These are phyloP conservation scores for Lathyrus sativus DNA, from an alignment of 306 rosid genomes.

Conservation along the genomic window DNA sequence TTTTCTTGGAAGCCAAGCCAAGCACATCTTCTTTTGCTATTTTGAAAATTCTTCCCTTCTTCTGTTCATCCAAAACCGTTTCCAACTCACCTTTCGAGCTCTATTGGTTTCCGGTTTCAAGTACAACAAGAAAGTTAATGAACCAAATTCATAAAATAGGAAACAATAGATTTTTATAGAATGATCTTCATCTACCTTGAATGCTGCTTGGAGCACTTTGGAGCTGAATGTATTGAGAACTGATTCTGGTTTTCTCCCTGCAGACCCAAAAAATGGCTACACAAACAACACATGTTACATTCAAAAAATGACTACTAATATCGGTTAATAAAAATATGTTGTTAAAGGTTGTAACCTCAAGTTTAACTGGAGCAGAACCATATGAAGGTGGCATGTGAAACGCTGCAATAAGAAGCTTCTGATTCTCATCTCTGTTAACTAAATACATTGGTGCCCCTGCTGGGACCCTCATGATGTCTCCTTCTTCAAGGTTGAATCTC, in stretches of 20 bases:
- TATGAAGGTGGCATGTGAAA: slow-evolving; percentile 41
- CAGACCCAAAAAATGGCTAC: slow-evolving; percentile 55
- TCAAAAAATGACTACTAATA: not conserved
- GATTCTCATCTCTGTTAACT: slow-evolving; percentile 61
- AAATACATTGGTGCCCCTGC: slow-evolving; percentile 60
- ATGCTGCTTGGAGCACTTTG: slow-evolving; percentile 62
- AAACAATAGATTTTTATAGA: not conserved
- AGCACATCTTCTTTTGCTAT: slow-evolving; percentile 50
- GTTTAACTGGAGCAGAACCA: slow-evolving; percentile 47
- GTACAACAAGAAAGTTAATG: not conserved
- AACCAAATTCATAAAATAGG: not conserved
- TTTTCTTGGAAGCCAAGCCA: slow-evolving; percentile 32
- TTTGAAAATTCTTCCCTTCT: slow-evolving; percentile 50
- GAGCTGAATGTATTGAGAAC: slow-evolving; percentile 65
- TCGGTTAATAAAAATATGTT: not conserved
- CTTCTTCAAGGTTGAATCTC: slow-evolving; percentile 53
- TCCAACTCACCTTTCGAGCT: slow-evolving; percentile 38
- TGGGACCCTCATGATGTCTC: slow-evolving; percentile 57
- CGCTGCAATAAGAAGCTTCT: slow-evolving; percentile 51
- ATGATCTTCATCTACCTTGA: slow-evolving; percentile 39
- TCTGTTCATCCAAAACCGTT: slow-evolving; percentile 50
- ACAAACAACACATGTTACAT: not conserved
- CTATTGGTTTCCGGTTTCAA: slow-evolving; percentile 28
- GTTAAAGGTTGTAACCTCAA: slow-evolving; percentile 45
- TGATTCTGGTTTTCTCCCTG: slow-evolving; percentile 64